phyloP scores from a whole-genome alignment of 331 rosid species.

The Rosa hybrid region DNA sequence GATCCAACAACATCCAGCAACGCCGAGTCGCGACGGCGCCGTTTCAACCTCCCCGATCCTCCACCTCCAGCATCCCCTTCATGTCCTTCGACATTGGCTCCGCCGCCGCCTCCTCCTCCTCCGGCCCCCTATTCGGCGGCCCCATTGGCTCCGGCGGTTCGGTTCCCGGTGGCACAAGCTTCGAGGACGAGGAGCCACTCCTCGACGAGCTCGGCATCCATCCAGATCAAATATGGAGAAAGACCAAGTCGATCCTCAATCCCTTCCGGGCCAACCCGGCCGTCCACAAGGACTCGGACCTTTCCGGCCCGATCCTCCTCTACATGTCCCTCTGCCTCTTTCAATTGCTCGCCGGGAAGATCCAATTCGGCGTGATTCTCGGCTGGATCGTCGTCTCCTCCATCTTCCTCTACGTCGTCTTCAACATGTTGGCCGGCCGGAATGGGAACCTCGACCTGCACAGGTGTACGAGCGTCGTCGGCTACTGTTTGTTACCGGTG shows the following conservation, averaged over 20 bases:
- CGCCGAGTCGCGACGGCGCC: constrained; percentile 87
- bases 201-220: constrained; percentile 98
- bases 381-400: constrained; percentile 98
- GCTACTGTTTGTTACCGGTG: constrained; percentile 85
- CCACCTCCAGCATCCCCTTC: constrained; percentile 79
- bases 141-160: constrained; percentile 48
- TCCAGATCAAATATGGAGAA: constrained; percentile 95
- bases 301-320: constrained; percentile 92
- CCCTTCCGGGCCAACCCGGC: constrained; percentile 76
- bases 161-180: constrained; percentile 40
- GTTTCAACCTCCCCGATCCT: constrained; percentile 68
- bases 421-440: constrained; percentile 94
- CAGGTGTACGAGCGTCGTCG: constrained; percentile 91
- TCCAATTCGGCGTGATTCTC: constrained; percentile 91
- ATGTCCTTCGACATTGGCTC: constrained; percentile 94
- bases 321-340: constrained; percentile 84
- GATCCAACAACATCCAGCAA: constrained; percentile 49
- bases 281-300: constrained; percentile 80
- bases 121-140: constrained; percentile 61
- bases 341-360: constrained; percentile 92
- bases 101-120: constrained; percentile 64
- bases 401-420: constrained; percentile 82
- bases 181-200: constrained; percentile 96
- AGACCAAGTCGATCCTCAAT: constrained; percentile 76
- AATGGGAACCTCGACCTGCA: constrained; percentile 85